phyloP scores from a whole-genome alignment of 208 protist genomes.

The Strigomonas culicis region DNA sequence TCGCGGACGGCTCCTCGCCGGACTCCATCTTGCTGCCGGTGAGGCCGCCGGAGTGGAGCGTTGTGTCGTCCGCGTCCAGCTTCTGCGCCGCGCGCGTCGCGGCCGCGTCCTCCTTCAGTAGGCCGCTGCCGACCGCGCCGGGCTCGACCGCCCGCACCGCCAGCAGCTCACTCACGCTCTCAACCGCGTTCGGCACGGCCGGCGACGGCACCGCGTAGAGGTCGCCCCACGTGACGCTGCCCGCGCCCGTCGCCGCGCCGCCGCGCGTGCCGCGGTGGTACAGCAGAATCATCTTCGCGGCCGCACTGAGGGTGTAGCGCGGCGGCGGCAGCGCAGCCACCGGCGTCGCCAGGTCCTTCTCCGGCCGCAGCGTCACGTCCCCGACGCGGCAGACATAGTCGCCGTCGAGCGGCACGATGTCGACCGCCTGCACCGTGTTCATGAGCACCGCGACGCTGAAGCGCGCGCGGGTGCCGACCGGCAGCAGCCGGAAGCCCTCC shows the following conservation, averaged over 20 bases:
- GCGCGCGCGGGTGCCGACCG: constrained; percentile 21
- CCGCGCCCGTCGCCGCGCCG: constrained; percentile 9
- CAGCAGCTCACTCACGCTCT: constrained; percentile 22
- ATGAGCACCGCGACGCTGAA: constrained; percentile 41
- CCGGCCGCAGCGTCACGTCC: neutral
- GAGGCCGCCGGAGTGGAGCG: neutral
- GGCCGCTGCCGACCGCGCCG: too few species aligned
- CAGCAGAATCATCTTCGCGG: constrained; percentile 19
- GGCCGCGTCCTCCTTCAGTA: too few species aligned
- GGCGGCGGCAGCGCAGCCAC: constrained; percentile 7
- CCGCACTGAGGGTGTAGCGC: constrained; percentile 20
- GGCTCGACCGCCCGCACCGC: too few species aligned
- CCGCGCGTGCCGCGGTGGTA: constrained; percentile 1
- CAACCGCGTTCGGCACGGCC: constrained; percentile 32
- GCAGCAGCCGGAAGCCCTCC: constrained; percentile 21
- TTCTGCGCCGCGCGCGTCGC: neutral
- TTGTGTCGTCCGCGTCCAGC: neutral
- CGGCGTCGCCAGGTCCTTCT: neutral
- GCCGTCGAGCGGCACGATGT: constrained; percentile 27
- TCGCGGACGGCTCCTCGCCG: constrained; percentile 2
- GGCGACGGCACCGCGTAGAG: constrained; percentile 27
- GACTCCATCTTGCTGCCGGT: neutral
- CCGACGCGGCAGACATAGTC: neutral
- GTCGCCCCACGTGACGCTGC: constrained; percentile 20
- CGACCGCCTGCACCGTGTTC: constrained; percentile 56